These are phyloP conservation scores for Anthracocystis panici-leucophaei DNA, from an alignment of 1,284 basidiomycete genomes.

Conservation along the genomic window DNA sequence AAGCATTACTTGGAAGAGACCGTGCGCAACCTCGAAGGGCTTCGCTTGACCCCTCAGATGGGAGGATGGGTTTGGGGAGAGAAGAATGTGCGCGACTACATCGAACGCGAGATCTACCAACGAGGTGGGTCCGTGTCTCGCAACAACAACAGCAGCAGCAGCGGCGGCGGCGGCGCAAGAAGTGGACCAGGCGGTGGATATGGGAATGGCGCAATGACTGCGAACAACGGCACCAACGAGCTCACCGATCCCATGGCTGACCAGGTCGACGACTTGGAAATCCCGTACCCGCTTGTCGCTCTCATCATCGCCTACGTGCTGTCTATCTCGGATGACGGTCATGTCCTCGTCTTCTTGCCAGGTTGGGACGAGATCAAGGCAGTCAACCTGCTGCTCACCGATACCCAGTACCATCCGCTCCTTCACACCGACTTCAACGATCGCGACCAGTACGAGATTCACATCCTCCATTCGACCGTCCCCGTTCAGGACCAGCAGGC, in stretches of 20 bases:
- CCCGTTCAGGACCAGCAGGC: constrained; percentile 90
- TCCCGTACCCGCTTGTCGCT: constrained; percentile 85
- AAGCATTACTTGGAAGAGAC: constrained; percentile 87
- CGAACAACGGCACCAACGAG: constrained; percentile 55
- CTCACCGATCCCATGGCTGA: constrained; percentile 56
- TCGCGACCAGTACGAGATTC: constrained; percentile 77
- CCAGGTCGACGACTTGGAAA: constrained; percentile 79
- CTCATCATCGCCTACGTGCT: constrained; percentile 85
- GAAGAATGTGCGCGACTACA: constrained; percentile 81
- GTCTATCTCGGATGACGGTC: constrained; percentile 81
- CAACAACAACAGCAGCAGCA: constrained; percentile 14
- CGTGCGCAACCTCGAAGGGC: constrained; percentile 69
- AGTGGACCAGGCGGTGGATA: constrained; percentile 30
- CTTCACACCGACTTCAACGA: constrained; percentile 62
- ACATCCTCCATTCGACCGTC: constrained; percentile 90
- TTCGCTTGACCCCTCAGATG: constrained; percentile 60
- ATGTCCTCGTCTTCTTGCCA: constrained; percentile 90
- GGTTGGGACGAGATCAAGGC: constrained; percentile 92
- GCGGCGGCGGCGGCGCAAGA: constrained; percentile 6
- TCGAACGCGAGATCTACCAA: constrained; percentile 75
- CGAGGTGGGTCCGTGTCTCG: constrained; percentile 34
- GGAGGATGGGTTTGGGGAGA: constrained; percentile 81
- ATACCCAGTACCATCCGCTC: constrained; percentile 72
- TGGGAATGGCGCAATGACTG: constrained; percentile 30
- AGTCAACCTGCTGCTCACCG: constrained; percentile 79